Evolutionary conservation across 2,329 filamentous ascomycete genomes (phyloP).

Genomic region (Exophiala phaeomuriformis): DNA sequence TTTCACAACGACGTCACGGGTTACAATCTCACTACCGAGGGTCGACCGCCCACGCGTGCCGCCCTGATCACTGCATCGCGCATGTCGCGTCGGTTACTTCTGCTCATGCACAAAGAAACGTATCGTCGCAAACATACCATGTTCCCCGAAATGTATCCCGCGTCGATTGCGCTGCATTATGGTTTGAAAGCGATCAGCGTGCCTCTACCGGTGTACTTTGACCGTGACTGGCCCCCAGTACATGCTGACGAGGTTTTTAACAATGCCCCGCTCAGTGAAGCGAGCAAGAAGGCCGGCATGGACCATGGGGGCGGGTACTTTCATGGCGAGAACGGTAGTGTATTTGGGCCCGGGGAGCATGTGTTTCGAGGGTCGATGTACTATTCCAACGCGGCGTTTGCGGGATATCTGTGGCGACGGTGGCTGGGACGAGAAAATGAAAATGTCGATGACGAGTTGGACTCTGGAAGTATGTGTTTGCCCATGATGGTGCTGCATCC

Average conservation of each 20-base stretch:
- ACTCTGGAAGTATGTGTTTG: constrained; percentile 27
- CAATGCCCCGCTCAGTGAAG: constrained; percentile 45
- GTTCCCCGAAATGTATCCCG: constrained; percentile 75
- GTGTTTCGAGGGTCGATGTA: constrained; percentile 48
- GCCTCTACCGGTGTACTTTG: constrained; percentile 52
- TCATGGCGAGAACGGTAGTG: constrained; percentile 33
- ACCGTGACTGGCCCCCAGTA: constrained; percentile 48
- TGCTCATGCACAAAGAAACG: constrained; percentile 69
- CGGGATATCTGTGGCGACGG: constrained; percentile 49
- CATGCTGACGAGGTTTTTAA: constrained; percentile 52
- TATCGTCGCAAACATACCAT: constrained; percentile 60
- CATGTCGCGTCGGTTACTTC: constrained; percentile 57
- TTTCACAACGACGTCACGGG: constrained; percentile 64
- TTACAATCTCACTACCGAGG: constrained; percentile 47
- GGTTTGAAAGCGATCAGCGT: constrained; percentile 68
- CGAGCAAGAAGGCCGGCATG: constrained; percentile 42
- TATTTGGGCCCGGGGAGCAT: constrained; percentile 49
- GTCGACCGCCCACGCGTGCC: constrained; percentile 58
- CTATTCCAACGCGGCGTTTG: constrained; percentile 49
- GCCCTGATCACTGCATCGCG: constrained; percentile 66
- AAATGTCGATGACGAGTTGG: constrained; percentile 22
- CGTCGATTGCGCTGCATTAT: constrained; percentile 63
- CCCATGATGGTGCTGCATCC: constrained; percentile 28
- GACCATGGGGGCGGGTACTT: constrained; percentile 31
- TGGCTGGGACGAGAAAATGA: constrained; percentile 42